phyloP scores from a whole-genome alignment of 768 basidiomycete genomes.

The Macrolepiota albuminosa region DNA sequence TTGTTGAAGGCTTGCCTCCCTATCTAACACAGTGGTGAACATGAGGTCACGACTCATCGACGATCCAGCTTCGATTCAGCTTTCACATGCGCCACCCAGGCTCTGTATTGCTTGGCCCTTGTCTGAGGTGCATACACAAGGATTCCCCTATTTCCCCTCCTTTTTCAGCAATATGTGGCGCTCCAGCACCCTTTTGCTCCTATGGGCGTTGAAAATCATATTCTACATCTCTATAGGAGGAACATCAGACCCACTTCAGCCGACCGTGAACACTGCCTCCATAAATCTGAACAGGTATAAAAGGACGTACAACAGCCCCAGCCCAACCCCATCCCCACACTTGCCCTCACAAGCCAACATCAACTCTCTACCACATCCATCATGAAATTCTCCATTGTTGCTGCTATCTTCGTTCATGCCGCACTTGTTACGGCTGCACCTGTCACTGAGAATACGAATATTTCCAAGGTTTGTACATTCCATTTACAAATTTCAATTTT shows the following conservation, averaged over 20 bases:
- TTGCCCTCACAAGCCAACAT: neutral
- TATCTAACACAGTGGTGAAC: too few relatives aligned
- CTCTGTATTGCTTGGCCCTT: neutral
- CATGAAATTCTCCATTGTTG: neutral
- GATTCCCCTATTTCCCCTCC: neutral
- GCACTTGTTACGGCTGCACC: neutral
- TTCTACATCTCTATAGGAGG: neutral
- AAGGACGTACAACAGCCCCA: neutral
- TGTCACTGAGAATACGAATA: neutral
- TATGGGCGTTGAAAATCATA: neutral
- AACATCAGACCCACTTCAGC: neutral
- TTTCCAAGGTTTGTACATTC: neutral
- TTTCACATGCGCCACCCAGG: neutral
- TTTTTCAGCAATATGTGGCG: neutral
- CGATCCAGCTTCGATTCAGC: neutral
- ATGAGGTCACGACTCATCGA: too few relatives aligned
- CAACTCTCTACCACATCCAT: neutral
- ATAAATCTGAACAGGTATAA: neutral
- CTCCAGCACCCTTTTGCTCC: neutral
- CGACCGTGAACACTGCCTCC: neutral
- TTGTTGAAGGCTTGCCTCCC: too few relatives aligned
- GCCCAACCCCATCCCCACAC: neutral
- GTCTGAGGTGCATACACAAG: neutral
- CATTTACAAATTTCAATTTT: neutral
- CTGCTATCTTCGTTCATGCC: neutral